Conservation (phyloP, 805 yeast genomes). For the Kodamaea hsintzibuensis region DNA sequence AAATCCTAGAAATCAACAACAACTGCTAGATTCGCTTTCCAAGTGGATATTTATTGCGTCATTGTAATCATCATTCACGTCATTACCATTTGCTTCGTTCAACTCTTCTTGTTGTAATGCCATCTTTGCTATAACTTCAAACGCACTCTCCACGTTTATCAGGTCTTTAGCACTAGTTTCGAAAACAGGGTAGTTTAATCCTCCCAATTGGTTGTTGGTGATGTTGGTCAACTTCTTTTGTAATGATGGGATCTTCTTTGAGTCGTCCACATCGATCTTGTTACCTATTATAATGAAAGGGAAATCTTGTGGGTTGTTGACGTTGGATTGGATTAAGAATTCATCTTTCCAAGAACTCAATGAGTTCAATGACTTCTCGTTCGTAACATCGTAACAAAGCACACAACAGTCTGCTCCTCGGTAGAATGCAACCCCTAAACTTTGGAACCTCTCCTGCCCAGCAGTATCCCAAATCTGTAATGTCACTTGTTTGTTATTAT, state of each 20-base stretch:
- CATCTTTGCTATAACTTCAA: conserved; percentile 92
- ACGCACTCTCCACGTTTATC: conserved; percentile 91
- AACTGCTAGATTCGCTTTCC: conserved; percentile 75
- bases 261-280: conserved; percentile 91
- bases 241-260: conserved; percentile 68
- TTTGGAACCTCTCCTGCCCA: conserved; percentile 97
- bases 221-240: conserved; percentile 52
- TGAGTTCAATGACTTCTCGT: conserved; percentile 88
- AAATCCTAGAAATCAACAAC: conserved; percentile 50
- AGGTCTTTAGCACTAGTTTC: conserved; percentile 98
- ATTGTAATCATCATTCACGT: conserved; percentile 76
- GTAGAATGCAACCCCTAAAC: conserved; percentile 94
- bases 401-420: conserved; percentile 99
- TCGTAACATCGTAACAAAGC: conserved; percentile 92
- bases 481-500: conserved; percentile 71
- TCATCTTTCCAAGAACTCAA: conserved; percentile 94
- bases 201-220: conserved; percentile 53
- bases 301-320: conserved; percentile 89
- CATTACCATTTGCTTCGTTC: conserved; percentile 70
- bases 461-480: conserved; percentile 98
- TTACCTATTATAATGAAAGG: conserved; percentile 95
- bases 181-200: conserved; percentile 75
- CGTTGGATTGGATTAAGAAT: conserved; percentile 89
- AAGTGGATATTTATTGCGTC: conserved; percentile 95
- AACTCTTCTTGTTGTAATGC: conserved; percentile 95